Evolutionary conservation across 2,329 filamentous ascomycete species (phyloP).

Genomic region (Colletotrichum eremochloae): DNA sequence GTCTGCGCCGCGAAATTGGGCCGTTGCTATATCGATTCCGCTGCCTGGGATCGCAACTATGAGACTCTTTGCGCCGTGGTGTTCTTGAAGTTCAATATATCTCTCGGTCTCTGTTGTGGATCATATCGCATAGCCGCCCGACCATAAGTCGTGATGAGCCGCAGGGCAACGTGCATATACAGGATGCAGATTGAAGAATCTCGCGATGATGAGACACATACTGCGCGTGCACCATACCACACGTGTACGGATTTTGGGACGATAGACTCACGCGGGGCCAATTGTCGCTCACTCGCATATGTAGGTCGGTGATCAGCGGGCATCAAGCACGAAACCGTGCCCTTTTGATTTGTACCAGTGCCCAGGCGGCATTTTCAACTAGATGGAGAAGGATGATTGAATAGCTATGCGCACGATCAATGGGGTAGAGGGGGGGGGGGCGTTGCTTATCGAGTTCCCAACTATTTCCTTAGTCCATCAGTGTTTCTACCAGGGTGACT

Average conservation of each 20-base stretch:
- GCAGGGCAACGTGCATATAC: neutral
- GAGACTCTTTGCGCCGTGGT: neutral
- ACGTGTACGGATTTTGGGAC: neutral
- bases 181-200: neutral
- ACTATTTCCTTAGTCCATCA: neutral
- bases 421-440: neutral
- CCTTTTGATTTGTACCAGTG: neutral
- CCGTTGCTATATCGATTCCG: conserved; percentile 1
- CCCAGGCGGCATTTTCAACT: too few relatives aligned
- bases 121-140: neutral
- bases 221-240: neutral
- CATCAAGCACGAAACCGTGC: neutral
- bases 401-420: neutral
- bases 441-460: too few relatives aligned
- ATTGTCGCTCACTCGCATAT: neutral
- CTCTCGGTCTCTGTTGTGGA: neutral
- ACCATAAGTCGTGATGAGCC: neutral
- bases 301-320: neutral
- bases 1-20: neutral
- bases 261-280: neutral
- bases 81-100: too few relatives aligned
- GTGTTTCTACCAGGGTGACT: too few relatives aligned
- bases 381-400: neutral
- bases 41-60: neutral
- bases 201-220: neutral